Evolutionary conservation across 768 basidiomycete genomes (phyloP), one percentile per base, ranked within the genome.

Genomic region (Pholiota conissans): DNA sequence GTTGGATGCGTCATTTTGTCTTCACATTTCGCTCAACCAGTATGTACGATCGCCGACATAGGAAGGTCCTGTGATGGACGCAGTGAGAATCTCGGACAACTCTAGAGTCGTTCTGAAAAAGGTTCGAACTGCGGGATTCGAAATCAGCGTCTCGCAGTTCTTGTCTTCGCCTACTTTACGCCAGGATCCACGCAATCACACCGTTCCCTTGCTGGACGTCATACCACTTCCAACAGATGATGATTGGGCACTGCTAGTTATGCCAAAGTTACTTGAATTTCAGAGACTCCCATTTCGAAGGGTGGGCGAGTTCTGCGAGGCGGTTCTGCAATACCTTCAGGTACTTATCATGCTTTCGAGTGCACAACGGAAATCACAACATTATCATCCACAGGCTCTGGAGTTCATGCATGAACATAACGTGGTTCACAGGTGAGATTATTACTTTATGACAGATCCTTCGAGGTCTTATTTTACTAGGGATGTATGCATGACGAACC

Each of bases 161-260:
- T 24, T 45, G 24, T 45, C 42, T 1, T 45, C 42, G 8, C 18
- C 42, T 45, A 3, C 42, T 9, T 2, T 45, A 9, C 22, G 22
- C 3, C 11, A 26, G 1, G 65, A 70, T 52, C 56, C 66, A 20
- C 26, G 65, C 14, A 73, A 70, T 49, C 60, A 60, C 37, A 52
- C 61, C 11, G 63, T 67, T 5, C 67, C 66, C 0, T 34, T 73
- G 1, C 57, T 68, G 0, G 68, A 69, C 28, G 35, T 65, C 5
- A 59, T 71, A 5, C 61, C 55, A 1, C 27, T 67, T 11, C 69
- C 69, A 14, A 52, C 60, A 40, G 39, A 58, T 28, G 42, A 58
- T 10, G 26, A 35, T 5, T 30, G 24, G 14, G 62, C 49, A 0
- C 29, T 71, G 2, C n/a, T 69, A 26, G 66, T 69, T 2, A 67